Percentiles rank a stretch among this genome's conserved stretches.
Evolutionary conservation across 352 stramenopile species (phyloP).

Genomic region (Peronosclerospora sorghi): DNA sequence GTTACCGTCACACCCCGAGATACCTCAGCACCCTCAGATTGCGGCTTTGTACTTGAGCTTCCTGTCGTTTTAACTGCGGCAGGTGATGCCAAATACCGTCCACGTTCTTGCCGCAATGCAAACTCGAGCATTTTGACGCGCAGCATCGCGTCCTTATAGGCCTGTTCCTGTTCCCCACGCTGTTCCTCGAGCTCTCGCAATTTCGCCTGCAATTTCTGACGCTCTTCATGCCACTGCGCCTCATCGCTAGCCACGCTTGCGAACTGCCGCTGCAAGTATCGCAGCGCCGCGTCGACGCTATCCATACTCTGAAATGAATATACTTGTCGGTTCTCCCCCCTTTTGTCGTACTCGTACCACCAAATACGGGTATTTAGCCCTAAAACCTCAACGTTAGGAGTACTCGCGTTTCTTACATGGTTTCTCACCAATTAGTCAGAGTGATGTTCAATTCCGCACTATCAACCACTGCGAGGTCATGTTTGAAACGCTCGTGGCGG

Average conservation of each 20-base stretch:
- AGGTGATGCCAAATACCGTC: slow-evolving; percentile 66
- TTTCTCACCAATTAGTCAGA: neutral
- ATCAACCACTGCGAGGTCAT: slow-evolving; percentile 35
- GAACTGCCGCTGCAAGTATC: slow-evolving; percentile 78
- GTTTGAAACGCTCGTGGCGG: slow-evolving; percentile 83
- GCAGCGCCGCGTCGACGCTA: slow-evolving; percentile 75
- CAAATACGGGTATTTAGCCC: slow-evolving; percentile 9
- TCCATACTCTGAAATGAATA: slow-evolving; percentile 46
- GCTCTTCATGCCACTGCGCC: slow-evolving; percentile 66
- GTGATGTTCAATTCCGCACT: neutral
- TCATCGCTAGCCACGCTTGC: slow-evolving; percentile 71
- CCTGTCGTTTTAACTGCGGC: slow-evolving; percentile 45
- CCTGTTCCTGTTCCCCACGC: slow-evolving; percentile 64
- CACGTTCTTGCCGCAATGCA: slow-evolving; percentile 65
- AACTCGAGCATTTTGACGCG: slow-evolving; percentile 87
- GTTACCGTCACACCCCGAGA: slow-evolving; percentile 44
- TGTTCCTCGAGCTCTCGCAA: slow-evolving; percentile 71
- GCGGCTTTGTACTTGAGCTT: slow-evolving; percentile 7
- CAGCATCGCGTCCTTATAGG: slow-evolving; percentile 76
- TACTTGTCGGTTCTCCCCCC: slow-evolving; percentile 7
- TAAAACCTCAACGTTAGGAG: slow-evolving; percentile 18
- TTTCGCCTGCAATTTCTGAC: slow-evolving; percentile 55
- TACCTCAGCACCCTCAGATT: slow-evolving; percentile 27
- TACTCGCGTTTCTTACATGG: neutral
- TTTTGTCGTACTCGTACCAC: slow-evolving; percentile 11